Evolutionary conservation across 176 grass and related monocot genomes (phyloP).

Genomic region (Avena atlantica): DNA sequence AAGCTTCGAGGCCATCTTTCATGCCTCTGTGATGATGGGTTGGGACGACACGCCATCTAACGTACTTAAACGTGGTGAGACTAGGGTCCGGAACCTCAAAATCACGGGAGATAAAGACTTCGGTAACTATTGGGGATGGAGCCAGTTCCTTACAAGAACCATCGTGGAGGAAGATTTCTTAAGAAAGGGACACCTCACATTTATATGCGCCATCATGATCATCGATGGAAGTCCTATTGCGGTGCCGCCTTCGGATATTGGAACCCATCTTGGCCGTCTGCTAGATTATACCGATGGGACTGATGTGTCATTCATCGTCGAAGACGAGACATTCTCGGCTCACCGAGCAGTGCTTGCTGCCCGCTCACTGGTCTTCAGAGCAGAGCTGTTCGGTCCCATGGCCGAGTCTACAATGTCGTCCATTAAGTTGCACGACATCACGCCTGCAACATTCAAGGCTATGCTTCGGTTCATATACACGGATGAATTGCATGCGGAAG

Average conservation of each 20-base stretch:
- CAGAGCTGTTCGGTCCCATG: conserved; percentile 45
- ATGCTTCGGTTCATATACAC: conserved; percentile 66
- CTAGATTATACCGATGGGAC: conserved; percentile 3
- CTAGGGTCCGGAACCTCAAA: not conserved
- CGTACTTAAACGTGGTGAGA: not conserved
- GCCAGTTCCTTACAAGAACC: not conserved
- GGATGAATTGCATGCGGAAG: conserved; percentile 10
- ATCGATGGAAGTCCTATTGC: not conserved
- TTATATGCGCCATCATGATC: conserved; percentile 36
- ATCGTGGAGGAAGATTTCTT: conserved; percentile 19
- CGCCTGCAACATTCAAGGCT: conserved; percentile 33
- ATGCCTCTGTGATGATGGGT: conserved; percentile 1
- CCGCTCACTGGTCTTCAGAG: conserved; percentile 38
- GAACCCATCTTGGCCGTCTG: conserved; percentile 37
- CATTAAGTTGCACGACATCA: conserved; percentile 40
- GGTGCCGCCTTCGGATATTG: conserved; percentile 33
- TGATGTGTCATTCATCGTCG: conserved; percentile 36
- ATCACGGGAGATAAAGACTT: not conserved
- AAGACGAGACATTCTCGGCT: conserved; percentile 14
- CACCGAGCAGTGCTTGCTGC: conserved; percentile 41
- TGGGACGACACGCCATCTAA: not conserved
- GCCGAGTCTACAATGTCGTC: not conserved
- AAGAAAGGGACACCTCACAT: not conserved
- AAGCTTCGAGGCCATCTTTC: not conserved
- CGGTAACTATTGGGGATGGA: not conserved